A percentile compares a stretch with the other conserved stretches of the same genome.
Evolutionary conservation across 2,329 filamentous ascomycete species (phyloP).

Genomic region (Thielaviopsis punctulata): DNA sequence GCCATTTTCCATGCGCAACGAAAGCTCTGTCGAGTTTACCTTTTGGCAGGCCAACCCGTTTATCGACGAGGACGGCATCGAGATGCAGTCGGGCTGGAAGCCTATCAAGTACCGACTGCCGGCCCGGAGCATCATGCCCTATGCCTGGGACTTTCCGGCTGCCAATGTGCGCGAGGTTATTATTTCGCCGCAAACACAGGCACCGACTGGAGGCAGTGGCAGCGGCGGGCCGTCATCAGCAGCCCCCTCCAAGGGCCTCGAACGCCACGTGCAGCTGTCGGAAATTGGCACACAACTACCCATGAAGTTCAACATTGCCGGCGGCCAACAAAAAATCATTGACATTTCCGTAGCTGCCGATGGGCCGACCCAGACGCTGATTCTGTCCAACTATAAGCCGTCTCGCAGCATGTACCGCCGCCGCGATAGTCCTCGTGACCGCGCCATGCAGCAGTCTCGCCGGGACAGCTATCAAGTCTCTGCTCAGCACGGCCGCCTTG

Average conservation of each 20-base stretch:
- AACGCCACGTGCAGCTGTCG: conserved; percentile 82
- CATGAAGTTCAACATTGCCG: conserved; percentile 63
- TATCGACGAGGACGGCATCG: conserved; percentile 72
- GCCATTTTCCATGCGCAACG: conserved; percentile 97
- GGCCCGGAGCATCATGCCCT: conserved; percentile 94
- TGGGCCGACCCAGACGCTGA: conserved; percentile 85
- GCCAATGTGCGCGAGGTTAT: conserved; percentile 93
- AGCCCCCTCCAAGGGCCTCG: conserved; percentile 31
- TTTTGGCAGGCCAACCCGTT: conserved; percentile 94
- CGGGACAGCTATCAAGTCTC: background rate
- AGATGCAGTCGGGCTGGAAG: conserved; percentile 76
- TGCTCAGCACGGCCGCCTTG: too few relatives aligned
- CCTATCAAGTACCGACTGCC: conserved; percentile 85
- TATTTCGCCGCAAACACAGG: conserved; percentile 42
- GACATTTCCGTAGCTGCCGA: conserved; percentile 93
- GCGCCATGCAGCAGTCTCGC: background rate
- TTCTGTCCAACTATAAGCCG: conserved; percentile 82
- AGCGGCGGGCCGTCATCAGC: too few relatives aligned
- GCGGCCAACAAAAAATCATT: conserved; percentile 67
- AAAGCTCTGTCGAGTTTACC: conserved; percentile 89
- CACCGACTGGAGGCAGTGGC: too few relatives aligned
- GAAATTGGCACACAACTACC: conserved; percentile 94
- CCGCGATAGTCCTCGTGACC: conserved; percentile 4
- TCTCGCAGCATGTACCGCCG: conserved; percentile 71
- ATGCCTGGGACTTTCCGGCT: conserved; percentile 97